phyloP scores from a whole-genome alignment of 257 asterid species.

The Fraxinus anomala region DNA sequence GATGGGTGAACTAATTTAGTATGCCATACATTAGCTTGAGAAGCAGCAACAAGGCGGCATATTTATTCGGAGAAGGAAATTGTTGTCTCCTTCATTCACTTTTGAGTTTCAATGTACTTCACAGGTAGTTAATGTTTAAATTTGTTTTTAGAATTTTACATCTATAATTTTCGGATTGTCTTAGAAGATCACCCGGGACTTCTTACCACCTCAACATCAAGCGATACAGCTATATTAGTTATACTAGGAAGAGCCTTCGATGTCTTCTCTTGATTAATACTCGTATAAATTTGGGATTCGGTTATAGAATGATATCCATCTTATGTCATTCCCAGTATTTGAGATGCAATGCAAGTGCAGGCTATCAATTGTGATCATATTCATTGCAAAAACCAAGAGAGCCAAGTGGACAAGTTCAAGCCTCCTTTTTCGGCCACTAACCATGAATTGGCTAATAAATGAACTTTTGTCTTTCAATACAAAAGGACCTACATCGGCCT shows the following conservation, averaged over 20 bases:
- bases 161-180: conserved; percentile 23
- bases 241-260: conserved; percentile 51
- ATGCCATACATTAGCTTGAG: too few relatives aligned
- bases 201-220: conserved; percentile 79
- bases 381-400: conserved; percentile 90
- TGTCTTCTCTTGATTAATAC: conserved; percentile 74
- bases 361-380: conserved; percentile 68
- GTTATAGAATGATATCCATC: conserved; percentile 82
- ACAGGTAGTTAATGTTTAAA: too few relatives aligned
- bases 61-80: too few relatives aligned
- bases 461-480: too few relatives aligned
- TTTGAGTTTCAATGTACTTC: too few relatives aligned
- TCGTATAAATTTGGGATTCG: conserved; percentile 76
- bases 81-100: too few relatives aligned
- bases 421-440: too few relatives aligned
- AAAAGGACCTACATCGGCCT: too few relatives aligned
- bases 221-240: conserved; percentile 69
- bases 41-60: too few relatives aligned
- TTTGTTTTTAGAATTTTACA: too few relatives aligned
- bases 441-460: too few relatives aligned
- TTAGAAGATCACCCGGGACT: conserved; percentile 45
- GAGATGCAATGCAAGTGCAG: conserved; percentile 40
- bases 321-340: conserved; percentile 51
- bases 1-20: too few relatives aligned
- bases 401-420: conserved; percentile 52